Base-by-base conservation (phyloP, 805 yeast genomes). In the Priceomyces castillae region DNA sequence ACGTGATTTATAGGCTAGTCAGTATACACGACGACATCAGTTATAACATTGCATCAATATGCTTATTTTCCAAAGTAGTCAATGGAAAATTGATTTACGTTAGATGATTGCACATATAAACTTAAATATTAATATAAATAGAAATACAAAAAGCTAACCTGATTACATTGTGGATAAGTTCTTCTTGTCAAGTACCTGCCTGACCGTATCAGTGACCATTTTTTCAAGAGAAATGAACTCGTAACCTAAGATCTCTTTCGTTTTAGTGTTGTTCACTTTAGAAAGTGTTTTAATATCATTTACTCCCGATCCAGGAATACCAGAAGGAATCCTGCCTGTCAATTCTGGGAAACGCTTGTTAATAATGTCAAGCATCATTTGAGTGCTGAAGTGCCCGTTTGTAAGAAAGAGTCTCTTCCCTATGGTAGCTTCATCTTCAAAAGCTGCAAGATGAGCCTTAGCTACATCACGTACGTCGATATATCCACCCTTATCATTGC, bases 131-230 rank as follows among this genome's bases (percentile, higher is more conserved):
- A n/a, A n/a, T n/a, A n/a, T n/a, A n/a, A n/a, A n/a, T n/a, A n/a
- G n/a, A n/a, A n/a, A n/a, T n/a, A n/a, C n/a, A n/a, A n/a, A n/a
- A n/a, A n/a, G n/a, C n/a, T n/a, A n/a, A n/a, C n/a, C 25, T 22
- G 6, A 9, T 22, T 22, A 22, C 9, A 22, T 7, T 7, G 9
- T 22, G 6, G 25, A 22, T 9, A 22, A 7, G 6, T 22, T 22
- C 16, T 34, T 19, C 26, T 25, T 37, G n/a, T 46, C 42, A 22
- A 54, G 47, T 41, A 59, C 46, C 58, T 74, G 81, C 11, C 51
- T 50, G 22, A 70, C 62, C n/a, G 74, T 62, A 45, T 76, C 79
- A 9, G 57, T 58, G 2, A 78, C 65, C 2, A 72, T 57, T 3
- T 61, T 58, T 39, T 72, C 68, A 44, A 78, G 61, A 3, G 61